Base-by-base conservation (phyloP, 345 rosid species). In the Pistacia atlantica region DNA sequence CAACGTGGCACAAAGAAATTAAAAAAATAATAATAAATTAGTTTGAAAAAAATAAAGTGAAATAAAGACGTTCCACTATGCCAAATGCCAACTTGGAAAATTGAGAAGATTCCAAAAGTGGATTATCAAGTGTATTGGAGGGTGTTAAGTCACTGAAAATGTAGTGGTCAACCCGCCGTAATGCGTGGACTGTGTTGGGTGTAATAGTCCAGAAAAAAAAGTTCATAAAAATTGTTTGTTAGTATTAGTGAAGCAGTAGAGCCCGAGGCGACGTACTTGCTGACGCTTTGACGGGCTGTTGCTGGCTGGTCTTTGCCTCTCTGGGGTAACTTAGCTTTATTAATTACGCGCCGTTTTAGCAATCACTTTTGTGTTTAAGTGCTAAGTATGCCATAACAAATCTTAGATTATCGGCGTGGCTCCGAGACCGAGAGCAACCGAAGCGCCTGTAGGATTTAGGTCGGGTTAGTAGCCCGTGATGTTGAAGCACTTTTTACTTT, bases 221-320 rank as follows among this genome's bases (percentile, higher is more conserved):
- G 25, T n/a, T 3, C n/a, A 11, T 28, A 2, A n/a, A 59, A 42
- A 12, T 49, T 20, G 60, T 31, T 59, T 48, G 60, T 73, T 73
- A 62, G 56, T 12, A 67, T 18, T 2, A 48, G 2, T 37, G 42
- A 2, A 25, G 13, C 42, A 16, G 55, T 74, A 37, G 37, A 59
- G 71, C 75, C 61, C 82, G 75, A 79, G 78, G 74, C 65, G 22
- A 48, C 0, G 67, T 64, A 77, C 6, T 69, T 20, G 38, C 42
- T 51, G 61, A 46, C 38, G 11, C 20, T 13, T 64, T 4, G 60
- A 52, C 52, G 37, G 51, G 48, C 61, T 63, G 46, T 28, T 22
- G 31, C 49, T 65, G 13, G 11, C n/a, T 31, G 33, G 33, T 2
- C 13, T 20, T 11, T 48, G 13, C 51, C 3, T 16, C 1, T 51